Base-by-base conservation (phyloP, 2,329 filamentous ascomycete genomes). In the Aspergillus sp. region DNA sequence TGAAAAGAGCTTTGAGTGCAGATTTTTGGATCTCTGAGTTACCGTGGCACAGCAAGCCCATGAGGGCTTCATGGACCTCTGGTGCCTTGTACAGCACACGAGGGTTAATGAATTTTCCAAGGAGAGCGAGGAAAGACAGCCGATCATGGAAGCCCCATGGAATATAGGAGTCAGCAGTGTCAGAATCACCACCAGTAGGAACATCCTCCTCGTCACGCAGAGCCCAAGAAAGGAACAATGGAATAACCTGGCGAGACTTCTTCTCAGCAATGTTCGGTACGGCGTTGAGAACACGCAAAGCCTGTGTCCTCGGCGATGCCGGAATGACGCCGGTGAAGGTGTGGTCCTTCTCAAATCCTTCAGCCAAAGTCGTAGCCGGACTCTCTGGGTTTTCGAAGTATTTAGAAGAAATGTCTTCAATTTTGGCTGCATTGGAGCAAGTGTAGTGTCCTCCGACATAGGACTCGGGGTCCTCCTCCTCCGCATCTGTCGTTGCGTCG, bases 1-100 rank as follows among this genome's bases (percentile, higher is more conserved):
- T 87, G 55, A 97, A 82, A 7, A 99, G 85, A 8, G 90, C 91
- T 74, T 92, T 93, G 38, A 99, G 82, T 0, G 92, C 88, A 49
- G 89, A 86, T 66, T 90, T 94, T 74, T 99, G 95, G 15, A 97
- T 86, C 66, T 97, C 94, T 3, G 88, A 84, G 71, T 99, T 95
- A 69, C 95, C 95, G 72, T 97, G 97, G 47, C 88, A 86, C 65
- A 97, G 81, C 21, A 97, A 82, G 32, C 84, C 82, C 17, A 97
- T 80, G 23, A 98, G 81, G 15, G 91, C 87, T 7, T 85, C 78
- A 69, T 93, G 91, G 0, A 97, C 93, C 58, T 91, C 88, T 9
- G 87, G 81, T 32, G 90, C 85, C 69, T 87, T 90, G 75, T 88
- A 98, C 4, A 99, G 80, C 0, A 92, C 92, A 69, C 84, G 90